A percentile compares a stretch with the other conserved stretches of the same genome.
phyloP scores from a whole-genome alignment of 2,329 filamentous ascomycete genomes.

The Pestalotiopsis sp. region DNA sequence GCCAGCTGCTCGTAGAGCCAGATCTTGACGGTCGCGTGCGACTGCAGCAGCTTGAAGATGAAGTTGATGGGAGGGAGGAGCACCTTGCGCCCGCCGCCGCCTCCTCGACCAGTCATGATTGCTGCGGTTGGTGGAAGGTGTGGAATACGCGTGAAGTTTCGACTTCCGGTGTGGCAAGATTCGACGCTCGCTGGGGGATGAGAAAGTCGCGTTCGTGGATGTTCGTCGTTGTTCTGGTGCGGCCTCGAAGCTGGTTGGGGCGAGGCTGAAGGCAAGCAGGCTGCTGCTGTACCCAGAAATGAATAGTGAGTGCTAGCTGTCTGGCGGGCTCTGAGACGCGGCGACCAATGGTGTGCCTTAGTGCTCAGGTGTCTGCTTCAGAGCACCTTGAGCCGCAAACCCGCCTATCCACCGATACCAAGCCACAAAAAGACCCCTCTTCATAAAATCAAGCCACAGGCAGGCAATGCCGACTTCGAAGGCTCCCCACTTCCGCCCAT shows the following conservation, averaged over 20 bases:
- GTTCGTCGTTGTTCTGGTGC: neutral
- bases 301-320: neutral
- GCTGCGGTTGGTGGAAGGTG: neutral
- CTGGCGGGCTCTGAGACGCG: neutral
- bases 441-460: neutral
- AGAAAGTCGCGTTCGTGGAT: neutral
- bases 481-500: neutral
- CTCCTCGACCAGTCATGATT: constrained; percentile 62
- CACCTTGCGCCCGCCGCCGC: constrained; percentile 62
- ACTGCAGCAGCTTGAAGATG: constrained; percentile 89
- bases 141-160: neutral
- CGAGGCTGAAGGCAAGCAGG: neutral
- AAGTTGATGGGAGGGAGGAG: constrained; percentile 73
- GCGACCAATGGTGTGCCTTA: neutral
- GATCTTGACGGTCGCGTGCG: constrained; percentile 82
- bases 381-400: neutral
- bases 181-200: neutral
- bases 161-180: neutral
- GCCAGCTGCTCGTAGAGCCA: constrained; percentile 97
- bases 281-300: neutral
- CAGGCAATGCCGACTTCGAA: neutral
- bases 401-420: neutral
- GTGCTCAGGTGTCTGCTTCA: neutral
- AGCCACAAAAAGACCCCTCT: constrained; percentile 10
- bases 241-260: neutral